Base-by-base conservation (phyloP, 306 rosid genomes). In the Quercus variabilis region DNA sequence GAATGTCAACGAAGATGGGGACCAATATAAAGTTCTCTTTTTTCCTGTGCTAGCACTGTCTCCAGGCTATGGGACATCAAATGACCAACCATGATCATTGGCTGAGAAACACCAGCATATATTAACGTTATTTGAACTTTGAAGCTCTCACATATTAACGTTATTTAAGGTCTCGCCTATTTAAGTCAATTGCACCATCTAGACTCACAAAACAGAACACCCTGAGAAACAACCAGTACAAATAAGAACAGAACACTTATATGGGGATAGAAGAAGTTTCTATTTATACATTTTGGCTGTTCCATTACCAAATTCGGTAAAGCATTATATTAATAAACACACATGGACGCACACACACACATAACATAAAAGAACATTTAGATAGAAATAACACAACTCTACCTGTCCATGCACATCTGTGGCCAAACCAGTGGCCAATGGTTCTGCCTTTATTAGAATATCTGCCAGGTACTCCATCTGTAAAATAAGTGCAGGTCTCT, bases 401-500 rank as follows among this genome's bases (percentile, higher is more conserved):
- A 95, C 98, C 99, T 95, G 99, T 69, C 99, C 99, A 82, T 95
- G 98, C 86, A 93, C 99, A 72, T 95, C 99, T 83, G 89, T 89
- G 58, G 99, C 97, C 82, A 89, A 87, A 78, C 99, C 99, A 81
- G 98, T 95, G 84, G 93, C 90, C 86, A 95, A 83, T 11, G 99
- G 98, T 74, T 88, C 98, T 38, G 84, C 91, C 82, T 85, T 93
- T 76, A 93, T 83, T 89, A 89, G 83, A 78, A 95, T 80, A 46
- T 87, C 96, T 35, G 98, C 99, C 60, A 85, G 92, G 88, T 89
- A 81, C 86, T 95, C 97, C 90, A 91, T 82, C 85, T 90, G 97
- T 82, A 91, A 85, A 78, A 83, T 82, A 84, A 91, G 74, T 33
- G 80, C 62, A 21, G 96, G 90, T 85, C 71, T 91, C 79, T 88